Percentiles rank a stretch among this genome's conserved stretches.
Conservation (phyloP, 169 alveolate genomes). For the Hepatocystis sp. region DNA sequence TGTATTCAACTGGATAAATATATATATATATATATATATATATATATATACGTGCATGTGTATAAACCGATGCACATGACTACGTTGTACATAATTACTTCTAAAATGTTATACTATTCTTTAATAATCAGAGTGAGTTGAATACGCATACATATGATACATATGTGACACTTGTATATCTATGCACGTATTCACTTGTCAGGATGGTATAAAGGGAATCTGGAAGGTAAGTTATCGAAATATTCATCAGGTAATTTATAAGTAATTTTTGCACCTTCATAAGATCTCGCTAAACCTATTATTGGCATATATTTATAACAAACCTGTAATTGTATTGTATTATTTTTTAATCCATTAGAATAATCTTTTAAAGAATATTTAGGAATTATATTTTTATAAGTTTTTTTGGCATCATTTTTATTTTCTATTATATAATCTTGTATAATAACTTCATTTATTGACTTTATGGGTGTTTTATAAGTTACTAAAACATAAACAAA, state of each 20-base stretch:
- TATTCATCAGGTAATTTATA: conserved; percentile 48
- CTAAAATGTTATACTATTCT: too few species aligned
- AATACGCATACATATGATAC: too few species aligned
- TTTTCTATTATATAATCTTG: conserved; percentile 48
- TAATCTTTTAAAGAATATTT: conserved; percentile 73
- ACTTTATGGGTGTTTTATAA: conserved; percentile 53
- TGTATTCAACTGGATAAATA: background rate
- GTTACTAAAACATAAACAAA: conserved; percentile 73
- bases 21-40: conserved; percentile 1
- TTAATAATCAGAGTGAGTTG: too few species aligned
- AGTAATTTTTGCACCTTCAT: conserved; percentile 47
- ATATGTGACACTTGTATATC: too few species aligned
- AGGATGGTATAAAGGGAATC: conserved; percentile 55
- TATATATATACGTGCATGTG: conserved; percentile 1
- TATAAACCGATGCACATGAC: background rate
- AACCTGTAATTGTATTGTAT: conserved; percentile 39
- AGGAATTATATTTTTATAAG: conserved; percentile 26
- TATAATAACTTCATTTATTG: conserved; percentile 47
- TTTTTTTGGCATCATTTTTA: conserved; percentile 18
- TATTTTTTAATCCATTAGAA: conserved; percentile 68
- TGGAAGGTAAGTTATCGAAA: conserved; percentile 49
- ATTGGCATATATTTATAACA: conserved; percentile 74
- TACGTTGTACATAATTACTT: background rate
- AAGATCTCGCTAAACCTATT: conserved; percentile 49
- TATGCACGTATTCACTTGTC: conserved; percentile 21